Conservation (phyloP, 225 moss, liverwort and hornwort species). For the Antitrichia curtipendula region DNA sequence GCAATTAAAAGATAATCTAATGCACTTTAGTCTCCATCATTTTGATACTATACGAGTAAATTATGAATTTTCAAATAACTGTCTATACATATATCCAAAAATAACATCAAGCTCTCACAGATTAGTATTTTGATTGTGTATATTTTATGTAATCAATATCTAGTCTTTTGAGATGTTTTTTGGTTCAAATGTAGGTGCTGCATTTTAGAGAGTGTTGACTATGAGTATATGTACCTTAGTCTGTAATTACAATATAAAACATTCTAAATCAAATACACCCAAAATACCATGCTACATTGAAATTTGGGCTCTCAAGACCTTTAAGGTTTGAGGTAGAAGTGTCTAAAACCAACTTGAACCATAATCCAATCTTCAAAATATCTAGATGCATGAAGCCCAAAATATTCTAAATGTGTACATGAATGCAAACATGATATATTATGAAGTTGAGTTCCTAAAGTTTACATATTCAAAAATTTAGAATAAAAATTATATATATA, state of each 20-base stretch:
- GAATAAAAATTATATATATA: neutral
- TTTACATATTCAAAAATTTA: neutral
- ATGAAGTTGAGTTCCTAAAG: neutral
- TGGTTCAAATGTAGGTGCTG: neutral
- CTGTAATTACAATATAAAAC: neutral
- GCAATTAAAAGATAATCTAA: too few species aligned
- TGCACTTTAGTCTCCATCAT: too few species aligned
- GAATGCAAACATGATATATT: neutral
- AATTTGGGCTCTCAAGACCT: neutral
- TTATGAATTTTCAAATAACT: neutral
- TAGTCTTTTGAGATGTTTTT: neutral
- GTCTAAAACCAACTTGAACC: neutral
- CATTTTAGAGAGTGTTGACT: neutral
- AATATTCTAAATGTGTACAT: neutral
- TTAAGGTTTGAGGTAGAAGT: neutral
- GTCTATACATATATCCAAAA: fast-evolving
- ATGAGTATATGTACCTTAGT: fast-evolving
- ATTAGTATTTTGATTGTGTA: neutral
- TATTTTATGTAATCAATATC: neutral
- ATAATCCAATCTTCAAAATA: neutral
- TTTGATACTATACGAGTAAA: too few species aligned
- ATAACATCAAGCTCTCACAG: fast-evolving
- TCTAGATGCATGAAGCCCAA: neutral
- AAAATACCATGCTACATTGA: fast-evolving
- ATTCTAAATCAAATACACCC: neutral